Base-by-base conservation (phyloP, 2,329 filamentous ascomycete genomes). In the Stagonosporopsis vannaccii region DNA sequence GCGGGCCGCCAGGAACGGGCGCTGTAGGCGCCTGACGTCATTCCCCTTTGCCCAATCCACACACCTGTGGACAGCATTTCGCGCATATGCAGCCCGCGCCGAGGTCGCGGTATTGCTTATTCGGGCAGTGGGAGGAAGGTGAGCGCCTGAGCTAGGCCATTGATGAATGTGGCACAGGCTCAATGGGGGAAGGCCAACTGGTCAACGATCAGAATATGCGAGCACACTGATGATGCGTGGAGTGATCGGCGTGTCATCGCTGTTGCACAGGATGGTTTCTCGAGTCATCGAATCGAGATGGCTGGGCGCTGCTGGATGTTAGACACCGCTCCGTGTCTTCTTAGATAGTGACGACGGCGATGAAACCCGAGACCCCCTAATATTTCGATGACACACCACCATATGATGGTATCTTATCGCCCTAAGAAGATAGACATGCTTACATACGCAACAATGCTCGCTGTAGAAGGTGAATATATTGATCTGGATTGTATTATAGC, bases 1-100 rank as follows among this genome's bases (percentile, higher is more conserved):
- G 62, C 67, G 66, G 67, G 56, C 70, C 65, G 67, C 60, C 65
- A 66, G 61, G 58, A 57, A 52, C 63, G 66, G 60, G 59, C 33
- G 12, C 61, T 71, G 68, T 5, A 30, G 12, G 72, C 67, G 64
- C 70, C 32, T 20, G 50, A 56, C 52, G 52, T 56, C 52, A 56
- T 56, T 30, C 40, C 41, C 28, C 17, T 20, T 28, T 51, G 8
- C 35, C 35, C 39, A 28, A 44, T 46, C 47, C 52, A 56, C 46
- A 51, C 26, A 51, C 13, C 25, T 22, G 7, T 37, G 42, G 25
- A 51, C 52, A 56, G 46, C 47, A 25, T 28, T 25, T 46, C 30
- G 28, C 46, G 52, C 52, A 56, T 56, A 56, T 51, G 52, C 46
- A 51, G 32, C 35, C 22, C 28, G n/a, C 52, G 28, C 46, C 41